Conservation (phyloP, 805 yeast species). For the Brettanomyces nanus region DNA sequence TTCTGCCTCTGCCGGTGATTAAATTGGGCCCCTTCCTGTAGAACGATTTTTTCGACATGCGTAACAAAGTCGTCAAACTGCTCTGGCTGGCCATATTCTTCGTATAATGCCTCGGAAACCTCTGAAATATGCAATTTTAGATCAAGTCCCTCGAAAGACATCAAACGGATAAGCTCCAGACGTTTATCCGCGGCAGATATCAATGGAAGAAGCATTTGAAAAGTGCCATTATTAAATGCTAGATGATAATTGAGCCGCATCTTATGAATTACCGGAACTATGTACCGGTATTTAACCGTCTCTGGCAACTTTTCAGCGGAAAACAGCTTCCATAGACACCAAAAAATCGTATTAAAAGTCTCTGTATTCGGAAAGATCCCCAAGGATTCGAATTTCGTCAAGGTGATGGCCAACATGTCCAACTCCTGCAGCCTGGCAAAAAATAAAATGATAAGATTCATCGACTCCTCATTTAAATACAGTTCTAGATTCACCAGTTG, state of each 20-base stretch:
- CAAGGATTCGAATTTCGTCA: conserved; percentile 3
- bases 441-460: conserved; percentile 8
- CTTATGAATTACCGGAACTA: conserved; percentile 1
- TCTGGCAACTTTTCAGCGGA: background rate
- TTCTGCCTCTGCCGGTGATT: background rate
- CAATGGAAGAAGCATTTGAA: background rate
- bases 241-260: background rate
- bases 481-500: conserved; percentile 1
- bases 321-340: background rate
- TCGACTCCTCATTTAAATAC: conserved; percentile 2
- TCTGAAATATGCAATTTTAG: background rate
- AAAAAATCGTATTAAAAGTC: conserved; percentile 7
- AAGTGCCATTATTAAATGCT: background rate
- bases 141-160: background rate
- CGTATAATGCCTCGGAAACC: background rate
- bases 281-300: background rate
- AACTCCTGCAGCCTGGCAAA: conserved; percentile 5
- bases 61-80: background rate
- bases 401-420: conserved; percentile 1
- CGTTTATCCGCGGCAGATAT: background rate
- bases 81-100: conserved; percentile 1
- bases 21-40: background rate
- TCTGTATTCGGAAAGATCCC: conserved; percentile 4
- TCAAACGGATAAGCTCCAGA: background rate
- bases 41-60: background rate